These are phyloP conservation scores for Rauvolfia tetraphylla DNA, from an alignment of 257 asterid genomes.

Conservation along the genomic window DNA sequence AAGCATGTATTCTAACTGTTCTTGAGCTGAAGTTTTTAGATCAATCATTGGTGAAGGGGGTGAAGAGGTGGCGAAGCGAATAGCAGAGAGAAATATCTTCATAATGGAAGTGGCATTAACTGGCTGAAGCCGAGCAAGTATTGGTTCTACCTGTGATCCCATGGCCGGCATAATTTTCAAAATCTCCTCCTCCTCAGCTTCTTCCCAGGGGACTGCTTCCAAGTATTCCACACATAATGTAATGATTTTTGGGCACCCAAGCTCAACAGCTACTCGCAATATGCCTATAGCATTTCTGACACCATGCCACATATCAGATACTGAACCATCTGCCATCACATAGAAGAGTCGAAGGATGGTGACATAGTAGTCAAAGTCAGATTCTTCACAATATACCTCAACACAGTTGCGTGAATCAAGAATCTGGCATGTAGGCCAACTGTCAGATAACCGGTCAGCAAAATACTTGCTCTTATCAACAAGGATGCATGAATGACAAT, in stretches of 20 bases:
- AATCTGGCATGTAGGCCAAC: slow-evolving; percentile 83
- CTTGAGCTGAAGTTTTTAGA: slow-evolving; percentile 76
- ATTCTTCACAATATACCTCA: slow-evolving; percentile 74
- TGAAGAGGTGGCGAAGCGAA: slow-evolving; percentile 71
- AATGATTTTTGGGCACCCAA: slow-evolving; percentile 69
- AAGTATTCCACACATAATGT: slow-evolving; percentile 62
- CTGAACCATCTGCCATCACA: slow-evolving; percentile 29
- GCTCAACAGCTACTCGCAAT: slow-evolving; percentile 55
- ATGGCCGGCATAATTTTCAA: slow-evolving; percentile 58
- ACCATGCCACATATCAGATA: slow-evolving; percentile 42
- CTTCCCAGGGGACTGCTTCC: slow-evolving; percentile 98
- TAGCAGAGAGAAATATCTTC: slow-evolving; percentile 57
- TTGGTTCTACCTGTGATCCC: slow-evolving; percentile 58
- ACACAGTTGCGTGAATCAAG: slow-evolving; percentile 88
- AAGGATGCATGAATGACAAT: slow-evolving; percentile 66
- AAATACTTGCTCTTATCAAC: slow-evolving; percentile 60
- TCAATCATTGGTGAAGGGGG: slow-evolving; percentile 48
- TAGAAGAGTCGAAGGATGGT: slow-evolving; percentile 64
- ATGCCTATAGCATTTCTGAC: slow-evolving; percentile 74
- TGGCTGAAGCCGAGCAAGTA: slow-evolving; percentile 83
- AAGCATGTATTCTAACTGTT: slow-evolving; percentile 83
- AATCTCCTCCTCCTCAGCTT: slow-evolving; percentile 89
- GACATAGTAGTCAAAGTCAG: slow-evolving; percentile 59
- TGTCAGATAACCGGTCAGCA: slow-evolving; percentile 72
- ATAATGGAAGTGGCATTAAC: slow-evolving; percentile 43